Percentiles rank a stretch among this genome's conserved stretches.
These are phyloP conservation scores for Venturia effusa DNA, from an alignment of 2,329 filamentous ascomycete genomes.

Conservation along the genomic window DNA sequence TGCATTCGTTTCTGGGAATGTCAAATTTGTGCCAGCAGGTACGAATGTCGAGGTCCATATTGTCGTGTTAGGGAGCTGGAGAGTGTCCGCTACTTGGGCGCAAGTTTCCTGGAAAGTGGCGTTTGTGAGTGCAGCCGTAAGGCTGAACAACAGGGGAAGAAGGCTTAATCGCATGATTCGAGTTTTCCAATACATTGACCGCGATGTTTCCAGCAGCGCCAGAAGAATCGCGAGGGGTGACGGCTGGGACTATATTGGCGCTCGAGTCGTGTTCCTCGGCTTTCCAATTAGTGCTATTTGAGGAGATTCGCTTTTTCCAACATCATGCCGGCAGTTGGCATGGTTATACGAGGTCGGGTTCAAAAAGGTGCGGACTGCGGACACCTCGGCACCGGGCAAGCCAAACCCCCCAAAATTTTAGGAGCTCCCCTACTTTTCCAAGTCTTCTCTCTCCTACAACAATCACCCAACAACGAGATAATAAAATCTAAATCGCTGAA, in stretches of 20 bases:
- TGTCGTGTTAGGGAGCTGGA: background rate
- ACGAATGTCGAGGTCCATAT: background rate
- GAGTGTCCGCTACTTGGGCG: background rate
- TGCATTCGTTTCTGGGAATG: conserved; percentile 16
- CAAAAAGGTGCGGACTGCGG: too few species aligned
- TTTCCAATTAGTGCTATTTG: background rate
- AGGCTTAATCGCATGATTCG: background rate
- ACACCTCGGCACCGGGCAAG: too few species aligned
- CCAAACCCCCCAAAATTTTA: too few species aligned
- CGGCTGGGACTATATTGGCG: background rate
- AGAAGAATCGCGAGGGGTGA: background rate
- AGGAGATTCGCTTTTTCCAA: background rate
- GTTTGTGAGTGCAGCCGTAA: background rate
- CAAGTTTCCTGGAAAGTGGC: background rate
- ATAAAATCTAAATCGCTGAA: too few species aligned
- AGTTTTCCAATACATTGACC: background rate
- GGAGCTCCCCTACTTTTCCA: too few species aligned
- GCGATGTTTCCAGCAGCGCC: background rate
- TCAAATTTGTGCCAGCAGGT: background rate
- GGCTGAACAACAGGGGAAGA: background rate
- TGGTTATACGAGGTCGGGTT: too few species aligned
- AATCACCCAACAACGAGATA: too few species aligned
- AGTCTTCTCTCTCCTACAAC: too few species aligned
- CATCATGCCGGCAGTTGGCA: background rate
- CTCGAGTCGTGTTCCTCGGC: background rate